Evolutionary conservation across 2,329 filamentous ascomycete genomes (phyloP).

Genomic region (Ophiobolus disseminans): DNA sequence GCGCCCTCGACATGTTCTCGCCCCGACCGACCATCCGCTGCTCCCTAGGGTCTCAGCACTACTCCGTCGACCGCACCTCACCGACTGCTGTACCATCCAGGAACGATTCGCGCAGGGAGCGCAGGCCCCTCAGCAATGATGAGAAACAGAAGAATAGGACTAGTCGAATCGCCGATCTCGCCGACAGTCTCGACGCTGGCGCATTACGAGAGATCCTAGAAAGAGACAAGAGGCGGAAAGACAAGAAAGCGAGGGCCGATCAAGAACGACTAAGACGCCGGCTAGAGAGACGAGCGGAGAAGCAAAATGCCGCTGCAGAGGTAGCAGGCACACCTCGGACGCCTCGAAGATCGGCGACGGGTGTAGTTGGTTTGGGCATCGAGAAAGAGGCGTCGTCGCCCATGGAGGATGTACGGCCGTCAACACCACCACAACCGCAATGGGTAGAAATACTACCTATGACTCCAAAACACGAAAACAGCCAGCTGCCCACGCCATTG

Average conservation of each 20-base stretch:
- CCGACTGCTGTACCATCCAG: slow-evolving; percentile 56
- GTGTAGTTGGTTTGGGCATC: slow-evolving; percentile 60
- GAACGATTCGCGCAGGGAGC: slow-evolving; percentile 59
- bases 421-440: slow-evolving; percentile 41
- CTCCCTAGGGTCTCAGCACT: slow-evolving; percentile 68
- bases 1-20: slow-evolving; percentile 78
- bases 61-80: slow-evolving; percentile 43
- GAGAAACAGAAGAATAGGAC: slow-evolving; percentile 62
- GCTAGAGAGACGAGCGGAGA: slow-evolving; percentile 70
- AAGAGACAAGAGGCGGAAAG: slow-evolving; percentile 79
- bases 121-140: slow-evolving; percentile 56
- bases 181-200: slow-evolving; percentile 83
- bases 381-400: slow-evolving; percentile 65
- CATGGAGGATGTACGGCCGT: slow-evolving; percentile 57
- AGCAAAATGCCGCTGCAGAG: slow-evolving; percentile 64
- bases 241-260: slow-evolving; percentile 74
- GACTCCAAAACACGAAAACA: slow-evolving; percentile 31
- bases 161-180: slow-evolving; percentile 71
- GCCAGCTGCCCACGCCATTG: slow-evolving; percentile 46
- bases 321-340: slow-evolving; percentile 63
- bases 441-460: slow-evolving; percentile 23
- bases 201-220: slow-evolving; percentile 90
- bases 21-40: slow-evolving; percentile 85
- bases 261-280: slow-evolving; percentile 71
- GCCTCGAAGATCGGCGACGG: slow-evolving; percentile 58